A percentile compares a stretch with the other conserved stretches of the same genome.
Evolutionary conservation across 2,329 filamentous ascomycete species (phyloP).

Genomic region (Magnaporthales sp.): DNA sequence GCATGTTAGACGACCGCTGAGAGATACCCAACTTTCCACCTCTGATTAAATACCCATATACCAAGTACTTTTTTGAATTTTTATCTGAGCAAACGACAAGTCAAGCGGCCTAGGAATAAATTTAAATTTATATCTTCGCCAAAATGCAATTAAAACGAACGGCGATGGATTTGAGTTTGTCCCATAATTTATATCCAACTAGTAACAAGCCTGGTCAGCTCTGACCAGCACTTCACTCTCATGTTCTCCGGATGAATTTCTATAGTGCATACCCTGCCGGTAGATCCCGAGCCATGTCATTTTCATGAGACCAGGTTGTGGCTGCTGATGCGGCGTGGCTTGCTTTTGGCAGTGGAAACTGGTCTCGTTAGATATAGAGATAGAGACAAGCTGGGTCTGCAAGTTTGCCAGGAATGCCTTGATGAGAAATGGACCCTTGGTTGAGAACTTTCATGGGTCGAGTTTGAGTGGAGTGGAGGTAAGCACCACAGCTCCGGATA

Average conservation of each 20-base stretch:
- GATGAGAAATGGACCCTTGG: neutral
- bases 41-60: neutral
- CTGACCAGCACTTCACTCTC: neutral
- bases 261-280: neutral
- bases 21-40: no score
- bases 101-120: neutral
- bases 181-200: no score
- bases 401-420: neutral
- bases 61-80: neutral
- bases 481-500: neutral
- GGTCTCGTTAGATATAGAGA: neutral
- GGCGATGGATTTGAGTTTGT: no score
- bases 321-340: neutral
- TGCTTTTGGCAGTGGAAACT: neutral
- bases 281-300: neutral
- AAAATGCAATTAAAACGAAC: no score
- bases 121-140: no score
- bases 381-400: neutral
- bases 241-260: neutral
- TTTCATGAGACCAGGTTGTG: neutral
- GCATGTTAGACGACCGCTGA: no score
- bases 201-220: neutral
- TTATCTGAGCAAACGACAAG: neutral
- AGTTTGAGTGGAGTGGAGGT: neutral
- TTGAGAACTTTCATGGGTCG: neutral